These are phyloP conservation scores for Cystofilobasidium ferigula DNA, from an alignment of 768 basidiomycete species.

Conservation along the genomic window DNA sequence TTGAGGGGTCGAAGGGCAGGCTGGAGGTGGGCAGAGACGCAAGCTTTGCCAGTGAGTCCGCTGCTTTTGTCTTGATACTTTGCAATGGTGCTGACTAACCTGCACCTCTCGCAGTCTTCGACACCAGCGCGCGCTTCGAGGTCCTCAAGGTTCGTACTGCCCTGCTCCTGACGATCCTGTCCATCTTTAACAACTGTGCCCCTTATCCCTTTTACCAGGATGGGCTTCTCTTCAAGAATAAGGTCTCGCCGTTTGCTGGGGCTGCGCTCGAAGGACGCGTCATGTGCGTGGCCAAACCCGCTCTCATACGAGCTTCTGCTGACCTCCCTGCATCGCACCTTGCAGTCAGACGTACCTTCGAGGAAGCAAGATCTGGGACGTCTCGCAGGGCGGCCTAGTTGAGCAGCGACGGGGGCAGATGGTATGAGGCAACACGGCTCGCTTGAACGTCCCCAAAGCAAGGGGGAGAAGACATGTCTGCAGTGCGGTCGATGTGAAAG, in stretches of 20 bases:
- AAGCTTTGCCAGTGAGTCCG: slow-evolving; percentile 52
- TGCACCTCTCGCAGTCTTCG: neutral
- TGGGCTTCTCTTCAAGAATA: slow-evolving; percentile 83
- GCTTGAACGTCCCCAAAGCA: no score
- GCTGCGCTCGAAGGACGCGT: slow-evolving; percentile 49
- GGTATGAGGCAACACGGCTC: no score
- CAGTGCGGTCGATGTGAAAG: no score
- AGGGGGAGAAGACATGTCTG: no score
- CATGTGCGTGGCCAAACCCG: neutral
- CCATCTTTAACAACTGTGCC: neutral
- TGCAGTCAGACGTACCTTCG: slow-evolving; percentile 64
- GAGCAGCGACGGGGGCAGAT: neutral
- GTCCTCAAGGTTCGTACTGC: slow-evolving; percentile 17
- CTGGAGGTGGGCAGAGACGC: slow-evolving; percentile 66
- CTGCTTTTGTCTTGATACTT: slow-evolving; percentile 39
- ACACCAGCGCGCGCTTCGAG: neutral
- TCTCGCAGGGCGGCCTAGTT: neutral
- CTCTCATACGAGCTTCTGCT: neutral
- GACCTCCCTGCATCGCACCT: slow-evolving; percentile 41
- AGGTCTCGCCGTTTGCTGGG: slow-evolving; percentile 80
- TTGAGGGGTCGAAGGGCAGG: slow-evolving; percentile 59
- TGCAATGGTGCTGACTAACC: slow-evolving; percentile 8
- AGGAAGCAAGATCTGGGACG: slow-evolving; percentile 54
- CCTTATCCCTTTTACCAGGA: slow-evolving; percentile 45
- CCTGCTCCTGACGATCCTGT: neutral